These are phyloP conservation scores for Nakazawaea anatomiae DNA, from an alignment of 805 yeast species.

Conservation along the genomic window DNA sequence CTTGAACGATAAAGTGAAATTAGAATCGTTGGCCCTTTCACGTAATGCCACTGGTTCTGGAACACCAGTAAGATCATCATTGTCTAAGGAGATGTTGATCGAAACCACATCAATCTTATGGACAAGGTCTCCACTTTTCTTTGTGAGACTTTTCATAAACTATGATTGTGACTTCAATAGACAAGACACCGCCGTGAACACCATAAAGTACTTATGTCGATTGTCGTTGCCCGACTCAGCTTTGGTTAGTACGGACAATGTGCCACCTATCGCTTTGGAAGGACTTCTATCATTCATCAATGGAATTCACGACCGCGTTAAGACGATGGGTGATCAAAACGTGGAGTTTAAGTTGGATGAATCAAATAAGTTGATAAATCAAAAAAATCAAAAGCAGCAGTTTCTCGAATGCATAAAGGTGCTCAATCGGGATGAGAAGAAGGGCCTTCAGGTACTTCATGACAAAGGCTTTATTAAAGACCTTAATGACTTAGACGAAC, in stretches of 20 bases:
- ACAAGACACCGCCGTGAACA: conserved; percentile 63
- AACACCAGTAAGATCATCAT: conserved; percentile 23
- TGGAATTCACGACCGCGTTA: conserved; percentile 50
- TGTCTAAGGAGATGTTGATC: conserved; percentile 72
- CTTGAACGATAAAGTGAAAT: conserved; percentile 19
- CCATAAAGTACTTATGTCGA: conserved; percentile 67
- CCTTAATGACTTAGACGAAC: conserved; percentile 43
- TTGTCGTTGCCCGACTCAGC: conserved; percentile 87
- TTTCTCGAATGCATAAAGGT: conserved; percentile 69
- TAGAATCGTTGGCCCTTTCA: conserved; percentile 20
- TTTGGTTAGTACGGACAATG: conserved; percentile 66
- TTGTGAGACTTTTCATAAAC: conserved; percentile 69
- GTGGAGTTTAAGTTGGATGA: background rate
- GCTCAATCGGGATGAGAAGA: conserved; percentile 74
- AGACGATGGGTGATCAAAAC: conserved; percentile 17
- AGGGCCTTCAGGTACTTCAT: conserved; percentile 63
- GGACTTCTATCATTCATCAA: conserved; percentile 71
- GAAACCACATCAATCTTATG: conserved; percentile 80
- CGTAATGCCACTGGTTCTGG: background rate
- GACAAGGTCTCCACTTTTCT: conserved; percentile 75
- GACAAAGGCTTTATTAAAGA: conserved; percentile 57
- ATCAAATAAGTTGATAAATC: conserved; percentile 29
- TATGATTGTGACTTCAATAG: conserved; percentile 91
- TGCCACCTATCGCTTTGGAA: conserved; percentile 91
- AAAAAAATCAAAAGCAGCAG: conserved; percentile 57